phyloP scores from a whole-genome alignment of 495 filamentous ascomycete genomes.

The Melanomma pulvis-pyrius region DNA sequence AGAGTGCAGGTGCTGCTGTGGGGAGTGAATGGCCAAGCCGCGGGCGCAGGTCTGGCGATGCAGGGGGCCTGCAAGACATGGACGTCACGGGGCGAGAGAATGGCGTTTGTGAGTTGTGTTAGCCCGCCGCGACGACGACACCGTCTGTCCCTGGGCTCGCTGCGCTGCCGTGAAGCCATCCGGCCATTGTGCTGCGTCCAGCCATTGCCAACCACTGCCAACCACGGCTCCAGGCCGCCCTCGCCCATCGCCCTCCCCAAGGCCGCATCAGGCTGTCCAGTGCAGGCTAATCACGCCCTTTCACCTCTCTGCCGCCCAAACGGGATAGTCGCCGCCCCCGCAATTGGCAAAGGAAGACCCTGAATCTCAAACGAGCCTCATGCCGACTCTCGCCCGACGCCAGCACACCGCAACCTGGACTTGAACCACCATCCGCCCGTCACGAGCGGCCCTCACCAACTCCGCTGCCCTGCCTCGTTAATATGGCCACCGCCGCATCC shows the following conservation, averaged over 20 bases:
- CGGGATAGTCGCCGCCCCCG: slow-evolving; percentile 19
- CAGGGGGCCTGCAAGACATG: not conserved
- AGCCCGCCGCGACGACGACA: too few species aligned
- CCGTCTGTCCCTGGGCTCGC: not conserved
- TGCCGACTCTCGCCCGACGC: not conserved
- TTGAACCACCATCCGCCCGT: not conserved
- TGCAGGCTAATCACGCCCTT: not conserved
- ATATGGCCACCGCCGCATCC: slow-evolving; percentile 3
- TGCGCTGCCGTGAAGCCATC: not conserved
- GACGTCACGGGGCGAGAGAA: not conserved
- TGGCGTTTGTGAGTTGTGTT: not conserved
- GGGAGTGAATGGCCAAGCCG: slow-evolving; percentile 1
- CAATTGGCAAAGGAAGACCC: slow-evolving; percentile 13
- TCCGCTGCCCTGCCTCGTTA: slow-evolving; percentile 11
- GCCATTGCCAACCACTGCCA: not conserved
- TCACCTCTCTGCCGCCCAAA: not conserved
- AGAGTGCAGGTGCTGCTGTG: not conserved
- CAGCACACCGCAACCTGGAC: not conserved
- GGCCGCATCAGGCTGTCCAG: not conserved
- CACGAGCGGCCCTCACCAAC: not conserved
- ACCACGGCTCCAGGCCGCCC: not conserved
- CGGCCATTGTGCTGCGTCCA: too few species aligned
- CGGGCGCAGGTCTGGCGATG: not conserved
- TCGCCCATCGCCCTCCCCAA: not conserved
- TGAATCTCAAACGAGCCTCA: slow-evolving; percentile 5